Base-by-base conservation (phyloP, 1,284 basidiomycete species). In the Rhodotorula glutinis region DNA sequence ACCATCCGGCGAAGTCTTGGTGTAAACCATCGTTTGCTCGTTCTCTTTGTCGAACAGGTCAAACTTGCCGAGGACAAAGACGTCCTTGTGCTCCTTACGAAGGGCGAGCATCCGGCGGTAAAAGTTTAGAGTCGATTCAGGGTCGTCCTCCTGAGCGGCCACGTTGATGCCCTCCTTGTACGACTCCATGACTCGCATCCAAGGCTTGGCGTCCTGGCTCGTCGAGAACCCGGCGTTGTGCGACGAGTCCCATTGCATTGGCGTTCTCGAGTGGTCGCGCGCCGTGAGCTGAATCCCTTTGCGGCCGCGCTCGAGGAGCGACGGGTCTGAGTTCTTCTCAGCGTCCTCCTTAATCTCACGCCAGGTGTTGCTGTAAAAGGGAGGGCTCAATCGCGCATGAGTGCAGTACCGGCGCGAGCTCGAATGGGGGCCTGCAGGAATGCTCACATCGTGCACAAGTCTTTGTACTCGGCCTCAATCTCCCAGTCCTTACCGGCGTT, bases 111-210 rank as follows among this genome's bases (percentile, higher is more conserved):
- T 81, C 13, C 76, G 73, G 73, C 85, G 84, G 82, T 84, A 90
- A 74, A 88, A 90, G 4, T 79, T 73, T 54, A 81, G 81, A 7
- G 88, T 69, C 84, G 56, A 62, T 19, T 79, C 66, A 1, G 79
- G 69, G 60, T 88, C 83, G 0, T 76, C 69, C 14, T 81, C 60
- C 76, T 88, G 85, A 8, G 76, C 78, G 3, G 77, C 81, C 11
- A 82, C 87, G 75, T 90, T 90, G 83, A 87, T 88, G 30, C 62
- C 66, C 4, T 78, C 73, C 23, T 66, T 70, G 74, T 86, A 87
- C 73, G 89, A 87, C 53, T 88, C 86, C 73, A 88, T 86, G 13
- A 88, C 84, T 19, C 86, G 81, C 87, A 90, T 90, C 89, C 88
- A 91, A 0, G 88, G 87, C 19, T 78, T 82, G 4, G 66, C 73